Evolutionary conservation across 108 stramenopile species (phyloP).

Genomic region (Cyclotella atomus): DNA sequence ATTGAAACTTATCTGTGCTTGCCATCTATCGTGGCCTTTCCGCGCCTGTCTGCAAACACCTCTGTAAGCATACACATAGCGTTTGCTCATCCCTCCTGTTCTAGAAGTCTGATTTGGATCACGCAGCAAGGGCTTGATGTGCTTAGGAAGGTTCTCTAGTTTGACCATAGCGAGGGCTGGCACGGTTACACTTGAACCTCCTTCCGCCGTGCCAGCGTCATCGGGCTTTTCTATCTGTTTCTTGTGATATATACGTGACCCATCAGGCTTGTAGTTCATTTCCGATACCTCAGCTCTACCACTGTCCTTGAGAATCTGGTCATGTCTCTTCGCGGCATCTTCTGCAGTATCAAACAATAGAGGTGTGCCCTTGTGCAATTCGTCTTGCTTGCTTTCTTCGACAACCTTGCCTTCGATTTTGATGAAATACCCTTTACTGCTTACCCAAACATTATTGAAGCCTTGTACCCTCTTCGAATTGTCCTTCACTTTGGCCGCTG

Average conservation of each 20-base stretch:
- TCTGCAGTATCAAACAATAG: constrained; percentile 69
- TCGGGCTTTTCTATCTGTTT: too few relatives aligned
- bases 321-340: constrained; percentile 72
- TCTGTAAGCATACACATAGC: constrained; percentile 89
- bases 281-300: constrained; percentile 38
- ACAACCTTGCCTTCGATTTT: constrained; percentile 65
- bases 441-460: constrained; percentile 79
- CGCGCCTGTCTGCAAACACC: constrained; percentile 90
- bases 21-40: constrained; percentile 92
- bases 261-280: constrained; percentile 74
- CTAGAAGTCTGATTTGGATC: constrained; percentile 86
- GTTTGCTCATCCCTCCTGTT: constrained; percentile 85
- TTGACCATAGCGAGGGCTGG: constrained; percentile 77
- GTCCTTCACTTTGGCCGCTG: constrained; percentile 45
- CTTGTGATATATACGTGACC: constrained; percentile 70
- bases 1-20: constrained; percentile 87
- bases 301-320: constrained; percentile 48
- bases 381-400: not conserved
- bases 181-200: constrained; percentile 27
- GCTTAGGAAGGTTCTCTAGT: constrained; percentile 79
- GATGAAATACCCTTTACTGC: constrained; percentile 67
- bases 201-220: constrained; percentile 18
- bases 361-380: constrained; percentile 23
- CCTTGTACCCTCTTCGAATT: constrained; percentile 67
- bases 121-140: constrained; percentile 85